A percentile compares a stretch with the other conserved stretches of the same genome.
Conservation (phyloP, 2,329 filamentous ascomycete genomes). For the Orbilia oligospora region DNA sequence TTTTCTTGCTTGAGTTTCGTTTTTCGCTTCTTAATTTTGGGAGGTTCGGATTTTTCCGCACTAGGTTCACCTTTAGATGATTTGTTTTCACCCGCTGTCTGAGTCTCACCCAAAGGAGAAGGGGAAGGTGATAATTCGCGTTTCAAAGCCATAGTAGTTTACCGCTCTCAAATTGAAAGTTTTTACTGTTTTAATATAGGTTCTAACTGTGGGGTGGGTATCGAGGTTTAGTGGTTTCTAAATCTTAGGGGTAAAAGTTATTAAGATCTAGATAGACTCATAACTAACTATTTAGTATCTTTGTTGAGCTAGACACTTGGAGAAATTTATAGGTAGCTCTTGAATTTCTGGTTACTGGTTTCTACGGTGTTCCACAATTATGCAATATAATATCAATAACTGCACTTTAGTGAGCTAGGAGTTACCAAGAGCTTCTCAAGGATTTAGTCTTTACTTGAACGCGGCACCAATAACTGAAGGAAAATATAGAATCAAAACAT, state of each 20-base stretch:
- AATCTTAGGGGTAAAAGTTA: no score
- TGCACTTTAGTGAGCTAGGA: no score
- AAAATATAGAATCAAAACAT: no score
- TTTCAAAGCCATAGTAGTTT: conserved; percentile 18
- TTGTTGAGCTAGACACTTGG: not conserved
- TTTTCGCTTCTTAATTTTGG: conserved; percentile 36
- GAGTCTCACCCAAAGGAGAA: not conserved
- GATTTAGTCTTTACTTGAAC: no score
- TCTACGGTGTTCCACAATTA: no score
- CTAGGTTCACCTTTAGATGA: not conserved
- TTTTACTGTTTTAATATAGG: not conserved
- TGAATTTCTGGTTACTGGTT: no score
- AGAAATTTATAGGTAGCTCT: not conserved
- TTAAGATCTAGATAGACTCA: not conserved
- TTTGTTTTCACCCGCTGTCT: not conserved
- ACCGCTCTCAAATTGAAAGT: not conserved
- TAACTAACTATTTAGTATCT: no score
- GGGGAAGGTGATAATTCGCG: conserved; percentile 27
- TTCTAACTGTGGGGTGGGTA: no score
- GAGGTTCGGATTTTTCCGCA: not conserved
- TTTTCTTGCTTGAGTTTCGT: not conserved
- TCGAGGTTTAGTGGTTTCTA: no score
- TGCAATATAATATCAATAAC: no score
- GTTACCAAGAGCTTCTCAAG: no score
- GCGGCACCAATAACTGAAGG: no score